Evolutionary conservation across 805 yeast genomes (phyloP).

Genomic region (Schizosaccharomyces cryophilus): DNA sequence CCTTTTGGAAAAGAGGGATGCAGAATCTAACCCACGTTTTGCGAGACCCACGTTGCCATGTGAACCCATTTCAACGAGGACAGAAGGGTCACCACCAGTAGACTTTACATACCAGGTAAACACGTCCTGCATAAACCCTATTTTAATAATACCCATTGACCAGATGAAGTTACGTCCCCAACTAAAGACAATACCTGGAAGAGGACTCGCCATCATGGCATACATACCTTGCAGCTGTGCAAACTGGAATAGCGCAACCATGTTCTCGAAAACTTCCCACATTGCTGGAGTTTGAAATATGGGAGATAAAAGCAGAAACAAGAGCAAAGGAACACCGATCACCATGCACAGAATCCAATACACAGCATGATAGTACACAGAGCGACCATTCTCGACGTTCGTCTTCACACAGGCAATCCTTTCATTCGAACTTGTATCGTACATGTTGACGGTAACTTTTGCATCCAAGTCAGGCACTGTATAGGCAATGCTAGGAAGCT

Average conservation of each 20-base stretch:
- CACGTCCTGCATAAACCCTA: constrained; percentile 40
- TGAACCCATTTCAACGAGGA: constrained; percentile 37
- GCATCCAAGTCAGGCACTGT: constrained; percentile 90
- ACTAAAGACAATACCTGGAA: constrained; percentile 93
- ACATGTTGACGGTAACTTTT: constrained; percentile 46
- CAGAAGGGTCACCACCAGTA: constrained; percentile 75
- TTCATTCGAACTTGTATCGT: constrained; percentile 9
- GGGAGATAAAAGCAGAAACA: constrained; percentile 68
- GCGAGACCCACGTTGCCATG: constrained; percentile 66
- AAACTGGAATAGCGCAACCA: constrained; percentile 74
- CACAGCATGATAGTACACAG: constrained; percentile 78
- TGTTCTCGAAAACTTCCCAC: constrained; percentile 90
- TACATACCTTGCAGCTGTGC: constrained; percentile 83
- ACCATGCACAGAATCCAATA: constrained; percentile 92
- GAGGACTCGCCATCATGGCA: constrained; percentile 85
- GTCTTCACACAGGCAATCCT: constrained; percentile 86
- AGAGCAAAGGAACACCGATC: constrained; percentile 63
- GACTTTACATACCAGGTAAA: constrained; percentile 88
- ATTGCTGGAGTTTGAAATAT: constrained; percentile 82
- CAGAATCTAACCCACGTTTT: constrained; percentile 17
- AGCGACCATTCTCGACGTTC: constrained; percentile 58
- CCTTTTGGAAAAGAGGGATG: constrained; percentile 4
- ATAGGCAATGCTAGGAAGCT: constrained; percentile 61
- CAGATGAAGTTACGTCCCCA: constrained; percentile 95
- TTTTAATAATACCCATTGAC: constrained; percentile 77